Base-by-base conservation (phyloP, 768 basidiomycete genomes). In the Polyporus arcularius region DNA sequence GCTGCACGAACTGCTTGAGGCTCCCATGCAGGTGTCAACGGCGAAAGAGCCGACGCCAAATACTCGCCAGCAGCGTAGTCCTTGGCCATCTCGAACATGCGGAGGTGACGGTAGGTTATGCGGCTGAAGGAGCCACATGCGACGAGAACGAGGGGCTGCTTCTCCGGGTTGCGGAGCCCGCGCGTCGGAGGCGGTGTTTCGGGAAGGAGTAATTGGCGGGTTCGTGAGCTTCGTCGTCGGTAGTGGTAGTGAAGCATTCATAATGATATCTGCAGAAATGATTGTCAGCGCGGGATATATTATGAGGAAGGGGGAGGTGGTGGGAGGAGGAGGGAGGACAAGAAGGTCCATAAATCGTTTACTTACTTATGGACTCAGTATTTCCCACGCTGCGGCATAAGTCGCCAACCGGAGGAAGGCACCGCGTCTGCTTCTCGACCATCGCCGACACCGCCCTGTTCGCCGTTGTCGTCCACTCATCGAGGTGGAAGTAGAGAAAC, bases 41-140 rank as follows among this genome's bases (percentile, higher is more conserved):
- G 49, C 18, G 28, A 30, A 11, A 31, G 49, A 28, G 31, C 26
- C 49, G 30, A 14, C 4, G 4, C 26, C 14, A 39, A 21, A 21
- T 10, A 18, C 21, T 68, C 70, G 28, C 66, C 66, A 3, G 65
- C 66, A 1, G 76, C 86, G 70, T 94, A 95, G 80, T 98, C 97
- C 76, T 90, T 91, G 57, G 96, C 97, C 97, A 99, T 98, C 73
- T 98, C 97, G 76, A 98, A 99, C 95, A 99, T 98, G 66, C 97
- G 92, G 63, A 98, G 85, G 71, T 97, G 95, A 53, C 96, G 89
- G 71, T 95, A 96, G n/a, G 96, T 97, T 63, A 97, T 90, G 11
- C 96, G 96, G 68, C 93, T 96, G 85, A 98, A 98, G 57, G 94
- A 96, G 31, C 96, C 97, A 71, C 97, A 99, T 48, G 94, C 97